These are phyloP conservation scores for Aleurites moluccanus DNA, from an alignment of 441 rosid species.

Conservation along the genomic window DNA sequence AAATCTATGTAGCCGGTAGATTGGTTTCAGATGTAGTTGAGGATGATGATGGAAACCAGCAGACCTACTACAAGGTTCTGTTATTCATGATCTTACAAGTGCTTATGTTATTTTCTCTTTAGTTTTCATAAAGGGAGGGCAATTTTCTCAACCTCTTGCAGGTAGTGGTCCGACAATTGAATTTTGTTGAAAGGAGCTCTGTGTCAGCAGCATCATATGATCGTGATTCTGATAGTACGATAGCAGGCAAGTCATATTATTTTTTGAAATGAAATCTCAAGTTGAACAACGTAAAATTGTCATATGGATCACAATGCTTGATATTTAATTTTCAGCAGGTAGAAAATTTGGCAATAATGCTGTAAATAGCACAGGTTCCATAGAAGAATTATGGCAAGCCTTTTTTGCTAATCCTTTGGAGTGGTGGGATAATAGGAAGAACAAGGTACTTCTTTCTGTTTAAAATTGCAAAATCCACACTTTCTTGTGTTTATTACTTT, in stretches of 20 bases:
- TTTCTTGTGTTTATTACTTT: background rate
- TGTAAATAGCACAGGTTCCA: conserved; percentile 30
- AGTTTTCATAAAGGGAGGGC: background rate
- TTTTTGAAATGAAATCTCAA: background rate
- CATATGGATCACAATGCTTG: background rate
- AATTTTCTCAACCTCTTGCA: conserved; percentile 25
- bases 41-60: conserved; percentile 52
- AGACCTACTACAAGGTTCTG: conserved; percentile 58
- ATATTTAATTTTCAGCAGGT: conserved; percentile 31
- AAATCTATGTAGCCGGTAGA: conserved; percentile 60
- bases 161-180: conserved; percentile 62
- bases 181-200: conserved; percentile 48
- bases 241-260: conserved; percentile 33
- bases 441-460: conserved; percentile 46
- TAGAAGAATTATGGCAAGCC: conserved; percentile 62
- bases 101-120: background rate
- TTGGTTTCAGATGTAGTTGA: conserved; percentile 51
- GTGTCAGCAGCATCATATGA: conserved; percentile 28
- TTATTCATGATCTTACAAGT: conserved; percentile 6
- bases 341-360: conserved; percentile 31
- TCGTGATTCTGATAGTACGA: conserved; percentile 29
- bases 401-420: conserved; percentile 60
- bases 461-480: background rate
- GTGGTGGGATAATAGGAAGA: conserved; percentile 75
- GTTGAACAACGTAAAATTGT: background rate